Percentiles rank a stretch among this genome's conserved stretches.
phyloP scores from a whole-genome alignment of 768 basidiomycete genomes.

The Rhizopogon sp. region DNA sequence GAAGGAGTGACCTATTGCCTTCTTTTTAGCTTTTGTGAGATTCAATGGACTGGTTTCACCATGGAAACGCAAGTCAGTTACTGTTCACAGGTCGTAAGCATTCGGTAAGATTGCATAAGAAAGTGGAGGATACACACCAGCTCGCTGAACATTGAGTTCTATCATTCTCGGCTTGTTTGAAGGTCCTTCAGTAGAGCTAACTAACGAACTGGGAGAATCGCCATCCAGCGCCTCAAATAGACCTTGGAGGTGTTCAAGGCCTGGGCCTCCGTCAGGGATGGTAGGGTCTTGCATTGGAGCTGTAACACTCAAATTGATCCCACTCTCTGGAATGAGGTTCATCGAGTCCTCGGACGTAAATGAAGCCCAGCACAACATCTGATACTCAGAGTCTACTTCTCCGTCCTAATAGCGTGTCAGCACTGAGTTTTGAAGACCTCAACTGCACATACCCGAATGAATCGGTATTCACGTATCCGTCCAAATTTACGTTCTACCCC shows the following conservation, averaged over 20 bases:
- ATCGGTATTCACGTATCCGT: slow-evolving; percentile 31
- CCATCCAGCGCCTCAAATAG: slow-evolving; percentile 18
- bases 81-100: slow-evolving; percentile 7
- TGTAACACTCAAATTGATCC: slow-evolving; percentile 25
- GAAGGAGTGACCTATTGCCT: slow-evolving; percentile 25
- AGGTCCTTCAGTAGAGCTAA: slow-evolving; percentile 2
- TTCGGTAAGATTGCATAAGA: background rate
- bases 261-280: slow-evolving; percentile 26
- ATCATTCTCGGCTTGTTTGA: slow-evolving; percentile 1
- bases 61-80: slow-evolving; percentile 15
- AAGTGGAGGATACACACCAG: slow-evolving; percentile 15
- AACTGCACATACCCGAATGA: background rate
- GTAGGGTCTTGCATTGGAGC: slow-evolving; percentile 17
- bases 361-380: slow-evolving; percentile 35
- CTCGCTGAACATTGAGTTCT: slow-evolving; percentile 15
- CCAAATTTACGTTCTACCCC: slow-evolving; percentile 55
- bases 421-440: background rate
- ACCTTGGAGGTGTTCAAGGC: slow-evolving; percentile 24
- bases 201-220: background rate
- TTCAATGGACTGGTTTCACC: slow-evolving; percentile 17
- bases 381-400: slow-evolving; percentile 40
- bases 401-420: slow-evolving; percentile 33
- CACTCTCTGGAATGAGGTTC: slow-evolving; percentile 27
- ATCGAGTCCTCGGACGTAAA: slow-evolving; percentile 43
- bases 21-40: slow-evolving; percentile 24